phyloP scores from a whole-genome alignment of 441 rosid species.

The Manihot esculenta region DNA sequence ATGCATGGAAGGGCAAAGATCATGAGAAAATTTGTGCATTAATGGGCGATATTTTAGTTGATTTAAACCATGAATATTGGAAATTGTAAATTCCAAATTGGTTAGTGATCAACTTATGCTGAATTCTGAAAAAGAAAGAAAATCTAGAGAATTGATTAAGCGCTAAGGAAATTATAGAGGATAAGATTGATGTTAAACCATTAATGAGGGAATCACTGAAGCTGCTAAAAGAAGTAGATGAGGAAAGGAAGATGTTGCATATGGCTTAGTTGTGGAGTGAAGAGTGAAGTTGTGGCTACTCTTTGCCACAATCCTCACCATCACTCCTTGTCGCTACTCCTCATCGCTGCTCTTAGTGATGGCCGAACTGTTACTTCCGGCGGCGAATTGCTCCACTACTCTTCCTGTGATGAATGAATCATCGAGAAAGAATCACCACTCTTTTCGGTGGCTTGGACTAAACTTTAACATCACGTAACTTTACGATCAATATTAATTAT shows the following conservation, averaged over 20 bases:
- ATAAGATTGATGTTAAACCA: conserved; percentile 76
- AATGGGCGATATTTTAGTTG: conserved; percentile 60
- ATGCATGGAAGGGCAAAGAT: conserved; percentile 79
- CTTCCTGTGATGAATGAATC: too few relatives aligned
- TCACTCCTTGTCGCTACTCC: too few relatives aligned
- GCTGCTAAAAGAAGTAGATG: conserved; percentile 72
- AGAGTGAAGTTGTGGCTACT: too few relatives aligned
- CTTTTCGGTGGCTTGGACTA: too few relatives aligned
- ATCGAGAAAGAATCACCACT: too few relatives aligned
- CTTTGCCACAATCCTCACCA: too few relatives aligned
- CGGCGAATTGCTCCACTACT: too few relatives aligned
- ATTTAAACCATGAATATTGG: conserved; percentile 74
- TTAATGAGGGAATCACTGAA: conserved; percentile 70
- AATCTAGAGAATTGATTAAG: conserved; percentile 64
- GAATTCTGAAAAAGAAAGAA: conserved; percentile 81
- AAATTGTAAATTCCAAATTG: conserved; percentile 77
- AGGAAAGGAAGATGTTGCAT: conserved; percentile 94
- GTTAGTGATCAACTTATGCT: conserved; percentile 79
- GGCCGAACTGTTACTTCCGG: too few relatives aligned
- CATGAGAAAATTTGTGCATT: conserved; percentile 79
- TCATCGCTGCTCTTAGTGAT: too few relatives aligned
- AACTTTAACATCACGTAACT: too few relatives aligned
- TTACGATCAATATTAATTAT: too few relatives aligned
- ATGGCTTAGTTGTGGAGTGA: conserved; percentile 99
- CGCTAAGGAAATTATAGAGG: conserved; percentile 79